Percentiles rank a stretch among this genome's conserved stretches.
These are phyloP conservation scores for Leishmania lainsoni DNA, from an alignment of 208 protist species.

Conservation along the genomic window DNA sequence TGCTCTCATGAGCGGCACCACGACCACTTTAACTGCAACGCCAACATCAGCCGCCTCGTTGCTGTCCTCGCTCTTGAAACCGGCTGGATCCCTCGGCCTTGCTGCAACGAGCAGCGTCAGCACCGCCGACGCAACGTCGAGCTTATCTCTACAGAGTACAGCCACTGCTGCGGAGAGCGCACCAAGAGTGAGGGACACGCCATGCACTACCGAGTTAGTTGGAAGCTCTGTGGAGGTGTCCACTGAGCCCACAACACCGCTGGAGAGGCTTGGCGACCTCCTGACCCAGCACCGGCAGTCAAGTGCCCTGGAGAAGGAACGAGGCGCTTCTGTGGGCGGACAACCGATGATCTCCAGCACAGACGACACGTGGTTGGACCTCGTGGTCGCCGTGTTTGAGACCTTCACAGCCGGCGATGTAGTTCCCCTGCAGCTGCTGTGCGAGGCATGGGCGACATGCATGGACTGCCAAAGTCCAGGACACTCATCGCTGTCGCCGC, in stretches of 20 bases:
- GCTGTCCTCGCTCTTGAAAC: constrained; percentile 9
- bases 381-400: constrained; percentile 5
- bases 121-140: not conserved
- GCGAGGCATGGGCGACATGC: not conserved
- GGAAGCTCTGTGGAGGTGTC: not conserved
- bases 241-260: not conserved
- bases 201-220: not conserved
- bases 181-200: not conserved
- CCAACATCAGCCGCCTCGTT: not conserved
- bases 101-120: not conserved
- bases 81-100: constrained; percentile 9
- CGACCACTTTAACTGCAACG: not conserved
- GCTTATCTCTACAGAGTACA: not conserved
- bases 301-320: too few species aligned
- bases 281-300: not conserved
- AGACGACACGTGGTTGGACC: constrained; percentile 1
- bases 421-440: constrained; percentile 1
- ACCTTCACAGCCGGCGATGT: constrained; percentile 16
- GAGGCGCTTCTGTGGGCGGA: not conserved
- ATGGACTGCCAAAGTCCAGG: not conserved
- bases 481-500: too few species aligned
- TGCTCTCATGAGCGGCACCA: not conserved
- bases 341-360: not conserved
- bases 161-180: not conserved
- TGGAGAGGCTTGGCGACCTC: not conserved